phyloP scores from a whole-genome alignment of 768 basidiomycete species.

The Podaxis carcinomalis region DNA sequence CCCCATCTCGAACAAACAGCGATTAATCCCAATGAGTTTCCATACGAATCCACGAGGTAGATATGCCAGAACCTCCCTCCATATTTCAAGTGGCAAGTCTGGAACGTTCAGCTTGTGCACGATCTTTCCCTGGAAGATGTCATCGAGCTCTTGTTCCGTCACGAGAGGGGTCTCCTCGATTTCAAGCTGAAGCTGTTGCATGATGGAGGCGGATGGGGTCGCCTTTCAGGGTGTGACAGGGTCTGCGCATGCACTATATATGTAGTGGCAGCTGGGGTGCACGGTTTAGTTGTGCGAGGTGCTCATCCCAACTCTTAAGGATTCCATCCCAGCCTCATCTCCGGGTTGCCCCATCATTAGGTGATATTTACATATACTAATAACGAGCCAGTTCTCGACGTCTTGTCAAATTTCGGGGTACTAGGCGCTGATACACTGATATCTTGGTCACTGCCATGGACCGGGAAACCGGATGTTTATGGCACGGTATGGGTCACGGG shows the following conservation, averaged over 20 bases:
- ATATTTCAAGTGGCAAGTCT: conserved; percentile 23
- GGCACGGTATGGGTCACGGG: too few species aligned
- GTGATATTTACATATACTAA: too few species aligned
- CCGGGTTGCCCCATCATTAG: too few species aligned
- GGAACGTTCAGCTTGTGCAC: conserved; percentile 9
- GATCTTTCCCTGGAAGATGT: conserved; percentile 4
- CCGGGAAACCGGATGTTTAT: too few species aligned
- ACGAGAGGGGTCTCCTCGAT: neutral
- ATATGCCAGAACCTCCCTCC: conserved; percentile 23
- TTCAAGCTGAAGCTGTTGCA: neutral
- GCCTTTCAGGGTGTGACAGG: neutral
- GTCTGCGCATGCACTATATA: neutral
- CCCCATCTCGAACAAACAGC: conserved; percentile 25
- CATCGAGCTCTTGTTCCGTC: conserved; percentile 2
- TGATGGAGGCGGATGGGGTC: neutral
- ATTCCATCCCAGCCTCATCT: too few species aligned
- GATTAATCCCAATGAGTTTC: conserved; percentile 25
- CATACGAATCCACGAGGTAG: conserved; percentile 18
- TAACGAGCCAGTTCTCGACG: too few species aligned
- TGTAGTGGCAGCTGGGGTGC: neutral
- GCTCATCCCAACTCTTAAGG: too few species aligned
- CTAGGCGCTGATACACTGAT: too few species aligned
- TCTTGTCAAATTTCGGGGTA: too few species aligned
- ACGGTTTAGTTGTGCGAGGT: too few species aligned
- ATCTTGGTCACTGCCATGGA: too few species aligned